phyloP scores from a whole-genome alignment of 345 rosid species.

The Cardamine chenopodiifolia region DNA sequence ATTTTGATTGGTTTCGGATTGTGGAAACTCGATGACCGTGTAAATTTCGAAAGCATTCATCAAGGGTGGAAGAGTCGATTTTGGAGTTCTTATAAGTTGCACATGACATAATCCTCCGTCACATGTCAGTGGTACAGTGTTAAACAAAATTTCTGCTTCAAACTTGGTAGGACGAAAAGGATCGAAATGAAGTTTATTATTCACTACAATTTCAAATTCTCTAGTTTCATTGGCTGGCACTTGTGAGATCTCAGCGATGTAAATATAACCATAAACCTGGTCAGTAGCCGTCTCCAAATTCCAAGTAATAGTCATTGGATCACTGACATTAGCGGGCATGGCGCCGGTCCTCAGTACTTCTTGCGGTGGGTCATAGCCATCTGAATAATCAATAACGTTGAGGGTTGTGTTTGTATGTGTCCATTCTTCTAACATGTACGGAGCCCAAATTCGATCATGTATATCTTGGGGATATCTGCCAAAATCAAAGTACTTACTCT shows the following conservation, averaged over 20 bases:
- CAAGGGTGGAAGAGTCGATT: slow-evolving; percentile 22
- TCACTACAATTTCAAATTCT: background rate
- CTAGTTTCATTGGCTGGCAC: background rate
- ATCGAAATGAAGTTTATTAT: background rate
- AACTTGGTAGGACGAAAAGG: background rate
- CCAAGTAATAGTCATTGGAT: background rate
- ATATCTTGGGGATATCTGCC: slow-evolving; percentile 44
- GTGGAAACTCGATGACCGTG: background rate
- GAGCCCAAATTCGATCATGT: slow-evolving; percentile 44
- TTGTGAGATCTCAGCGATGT: slow-evolving; percentile 19
- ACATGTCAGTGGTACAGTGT: background rate
- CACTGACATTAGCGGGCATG: slow-evolving; percentile 28
- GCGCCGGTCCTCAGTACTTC: slow-evolving; percentile 19
- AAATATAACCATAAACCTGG: slow-evolving; percentile 26
- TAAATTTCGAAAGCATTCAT: slow-evolving; percentile 35
- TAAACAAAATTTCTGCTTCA: background rate
- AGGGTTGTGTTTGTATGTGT: slow-evolving; percentile 11
- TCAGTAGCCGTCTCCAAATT: background rate
- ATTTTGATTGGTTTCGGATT: slow-evolving; percentile 17
- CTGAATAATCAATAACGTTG: background rate
- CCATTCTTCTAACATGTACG: background rate
- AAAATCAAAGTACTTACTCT: background rate
- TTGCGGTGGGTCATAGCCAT: slow-evolving; percentile 31
- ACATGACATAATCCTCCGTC: background rate
- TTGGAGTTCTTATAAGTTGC: background rate